Base-by-base conservation (phyloP, 164 flowering plant genomes). In the Berberis vulgaris region DNA sequence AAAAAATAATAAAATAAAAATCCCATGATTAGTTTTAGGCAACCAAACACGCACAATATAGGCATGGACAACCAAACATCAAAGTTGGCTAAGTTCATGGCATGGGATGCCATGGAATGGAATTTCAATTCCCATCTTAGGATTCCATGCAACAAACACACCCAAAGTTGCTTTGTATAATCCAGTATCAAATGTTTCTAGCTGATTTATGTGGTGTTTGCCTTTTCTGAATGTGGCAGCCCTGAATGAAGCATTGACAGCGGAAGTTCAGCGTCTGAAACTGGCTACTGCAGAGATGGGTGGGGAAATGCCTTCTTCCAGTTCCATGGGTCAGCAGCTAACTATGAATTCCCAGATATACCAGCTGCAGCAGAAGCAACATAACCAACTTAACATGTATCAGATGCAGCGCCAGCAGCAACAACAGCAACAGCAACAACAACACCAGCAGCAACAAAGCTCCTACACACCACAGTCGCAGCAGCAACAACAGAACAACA, bases 261-360 rank as follows among this genome's bases (percentile, higher is more conserved):
- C 81, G 26, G 91, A 86, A 74, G 84, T 86, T 26, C 88, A 81
- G 61, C 83, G 83, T 12, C 66, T 86, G 57, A 86, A 79, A 69
- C 64, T 82, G 52, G 80, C 77, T 7, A 70, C 80, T 41, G 76
- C 64, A 52, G 87, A 82, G 70, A 65, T 74, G 43, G 69, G 71
- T 53, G 78, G 79, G 6, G 81, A 81, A 7, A 67, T 70, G 5
- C 78, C 54, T 40, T 7, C 68, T 5, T 59, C 80, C 43, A 76
- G 68, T 46, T 59, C 63, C 43, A 11, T 74, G 68, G 67, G 13
- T 58, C 81, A 76, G 26, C 26, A 26, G 49, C 65, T 69, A n/a
- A 66, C 76, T 2, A 38, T 75, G 52, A 76, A 76, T 69, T 67
- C 65, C 47, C 73, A 73, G 41, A 66, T 70, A 74, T 79, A 76